Evolutionary conservation across 768 basidiomycete species (phyloP).

Genomic region (Suillus americanus): DNA sequence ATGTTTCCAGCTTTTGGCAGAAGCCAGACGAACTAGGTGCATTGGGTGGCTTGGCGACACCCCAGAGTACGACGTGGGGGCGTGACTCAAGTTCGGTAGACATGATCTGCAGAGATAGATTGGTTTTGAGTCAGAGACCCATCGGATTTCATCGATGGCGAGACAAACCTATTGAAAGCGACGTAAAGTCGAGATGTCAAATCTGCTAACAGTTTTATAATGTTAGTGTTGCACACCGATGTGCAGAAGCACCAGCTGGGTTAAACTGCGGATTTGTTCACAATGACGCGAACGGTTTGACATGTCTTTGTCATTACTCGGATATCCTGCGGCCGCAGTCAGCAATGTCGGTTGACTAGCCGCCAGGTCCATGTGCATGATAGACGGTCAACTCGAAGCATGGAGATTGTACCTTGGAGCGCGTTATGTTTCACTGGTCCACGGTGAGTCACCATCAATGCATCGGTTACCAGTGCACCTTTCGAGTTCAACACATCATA

Average conservation of each 20-base stretch:
- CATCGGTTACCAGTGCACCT: too few relatives aligned
- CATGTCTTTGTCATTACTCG: background rate
- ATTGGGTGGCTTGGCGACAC: constrained; percentile 20
- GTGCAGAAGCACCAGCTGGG: too few relatives aligned
- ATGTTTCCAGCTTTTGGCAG: constrained; percentile 35
- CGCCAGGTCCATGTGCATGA: background rate
- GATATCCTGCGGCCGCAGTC: constrained; percentile 1
- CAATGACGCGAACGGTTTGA: background rate
- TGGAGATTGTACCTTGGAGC: background rate
- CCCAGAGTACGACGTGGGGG: constrained; percentile 27
- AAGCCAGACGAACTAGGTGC: constrained; percentile 29
- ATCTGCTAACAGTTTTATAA: background rate
- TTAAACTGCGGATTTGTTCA: background rate
- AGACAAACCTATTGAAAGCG: background rate
- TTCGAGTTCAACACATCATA: too few relatives aligned
- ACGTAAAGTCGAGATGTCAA: background rate
- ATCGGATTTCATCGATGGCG: background rate
- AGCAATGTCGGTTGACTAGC: background rate
- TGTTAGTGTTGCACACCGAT: background rate
- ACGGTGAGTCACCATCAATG: too few relatives aligned
- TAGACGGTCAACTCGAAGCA: background rate
- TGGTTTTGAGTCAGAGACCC: background rate
- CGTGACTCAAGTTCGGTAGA: background rate
- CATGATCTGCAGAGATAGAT: background rate
- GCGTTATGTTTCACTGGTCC: too few relatives aligned